phyloP scores from a whole-genome alignment of 768 basidiomycete species.

The Naganishia vaughanmartiniae region DNA sequence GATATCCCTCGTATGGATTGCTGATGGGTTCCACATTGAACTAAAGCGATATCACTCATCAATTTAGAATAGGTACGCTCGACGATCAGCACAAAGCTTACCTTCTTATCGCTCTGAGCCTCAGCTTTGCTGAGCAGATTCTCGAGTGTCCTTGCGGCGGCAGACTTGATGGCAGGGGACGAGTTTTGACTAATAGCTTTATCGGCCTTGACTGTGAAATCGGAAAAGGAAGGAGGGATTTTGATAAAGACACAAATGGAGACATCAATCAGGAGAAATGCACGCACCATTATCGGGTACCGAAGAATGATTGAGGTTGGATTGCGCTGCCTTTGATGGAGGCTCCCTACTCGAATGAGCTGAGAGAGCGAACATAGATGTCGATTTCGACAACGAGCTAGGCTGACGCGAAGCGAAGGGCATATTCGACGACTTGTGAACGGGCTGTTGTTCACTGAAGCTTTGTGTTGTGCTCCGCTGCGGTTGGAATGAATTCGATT shows the following conservation, averaged over 20 bases:
- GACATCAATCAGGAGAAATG: neutral
- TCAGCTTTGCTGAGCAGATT: constrained; percentile 23
- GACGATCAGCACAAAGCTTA: neutral
- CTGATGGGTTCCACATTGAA: constrained; percentile 22
- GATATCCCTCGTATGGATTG: constrained; percentile 32
- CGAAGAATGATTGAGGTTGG: neutral
- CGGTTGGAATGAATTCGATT: neutral
- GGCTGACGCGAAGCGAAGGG: constrained; percentile 1
- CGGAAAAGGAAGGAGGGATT: neutral
- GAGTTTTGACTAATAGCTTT: neutral
- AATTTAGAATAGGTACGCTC: neutral
- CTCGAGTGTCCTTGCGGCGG: constrained; percentile 23
- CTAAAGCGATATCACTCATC: neutral
- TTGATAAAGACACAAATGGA: neutral
- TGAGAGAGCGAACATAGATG: constrained; percentile 25
- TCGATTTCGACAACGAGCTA: constrained; percentile 26
- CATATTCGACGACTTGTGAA: neutral
- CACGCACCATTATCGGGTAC: neutral
- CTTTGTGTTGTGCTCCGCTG: neutral
- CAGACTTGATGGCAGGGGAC: constrained; percentile 15
- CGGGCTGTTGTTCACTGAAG: neutral
- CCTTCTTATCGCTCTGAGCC: constrained; percentile 14
- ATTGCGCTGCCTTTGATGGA: neutral
- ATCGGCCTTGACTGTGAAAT: neutral
- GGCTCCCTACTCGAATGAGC: neutral